Base-by-base conservation (phyloP, 2,329 filamentous ascomycete genomes). In the Exophiala calicioides region DNA sequence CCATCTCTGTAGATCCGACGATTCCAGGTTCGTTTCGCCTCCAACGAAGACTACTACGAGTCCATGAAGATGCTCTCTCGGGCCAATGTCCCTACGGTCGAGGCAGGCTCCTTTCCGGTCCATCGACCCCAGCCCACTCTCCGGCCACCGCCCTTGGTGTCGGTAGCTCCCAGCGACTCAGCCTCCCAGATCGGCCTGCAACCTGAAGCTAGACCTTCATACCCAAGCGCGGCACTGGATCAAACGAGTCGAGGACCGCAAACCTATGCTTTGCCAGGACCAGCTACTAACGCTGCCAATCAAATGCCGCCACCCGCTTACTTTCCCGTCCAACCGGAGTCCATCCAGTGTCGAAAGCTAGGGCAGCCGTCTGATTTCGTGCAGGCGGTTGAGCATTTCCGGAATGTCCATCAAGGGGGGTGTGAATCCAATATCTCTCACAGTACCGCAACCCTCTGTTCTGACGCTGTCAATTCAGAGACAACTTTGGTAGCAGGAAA, bases 1-100 rank as follows among this genome's bases (percentile, higher is more conserved):
- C 44, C 16, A n/a, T 3, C 16, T n/a, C n/a, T 9, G 9, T 47
- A 74, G 71, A 58, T 68, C 13, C 67, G 68, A 20, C 67, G 71
- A 5, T 72, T 74, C 15, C 71, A 74, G 44, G 60, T 74, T 47
- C 72, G 71, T 43, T 72, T 73, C 41, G 56, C 58, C 1, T 63
- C 59, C 1, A 63, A 68, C 30, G 57, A 59, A 16, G 69, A 74
- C 44, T 74, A 67, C 50, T 68, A 67, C 37, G 63, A 64, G 15
- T 66, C 66, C 2, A 56, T 74, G 31, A 61, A 67, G 4, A 62
- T 71, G n/a, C 57, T 74, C 2, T 64, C 64, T 20, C 62, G 66
- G 31, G 65, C 67, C 29, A 65, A 68, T 26, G 73, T 71, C 48
- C 69, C 68, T n/a, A 64, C 72, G 26, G 67, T 65, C 7, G 69